Evolutionary conservation across 2,329 filamentous ascomycete species (phyloP), one percentile per base, ranked within the genome.

Genomic region (Beauveria bassiana): DNA sequence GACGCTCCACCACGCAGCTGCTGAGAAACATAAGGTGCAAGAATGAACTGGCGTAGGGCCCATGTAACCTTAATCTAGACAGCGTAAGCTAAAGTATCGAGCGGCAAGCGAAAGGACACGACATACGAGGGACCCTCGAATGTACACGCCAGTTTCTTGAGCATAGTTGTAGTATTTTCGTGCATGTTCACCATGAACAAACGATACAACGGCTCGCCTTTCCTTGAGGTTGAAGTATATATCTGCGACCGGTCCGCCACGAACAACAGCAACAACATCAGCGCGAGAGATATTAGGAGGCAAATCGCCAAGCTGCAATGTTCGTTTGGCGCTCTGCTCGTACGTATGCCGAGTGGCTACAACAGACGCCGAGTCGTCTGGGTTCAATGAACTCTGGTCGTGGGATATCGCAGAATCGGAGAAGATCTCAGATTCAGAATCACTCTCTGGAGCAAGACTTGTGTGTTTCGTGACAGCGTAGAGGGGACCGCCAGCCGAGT

Each of bases 221-320:
- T 91, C 86, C 47, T 81, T 73, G 9, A 67, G 69, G 38, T 85
- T 83, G 53, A 92, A 66, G 66, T 82, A 87, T 46, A 93, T 76
- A 65, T 91, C 88, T 12, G 93, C 72, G 12, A 96, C 67, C 65
- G 83, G 78, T 1, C 90, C 91, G 26, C 91, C 90, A 62, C 87
- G 85, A 57, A 95, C 75, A 12, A 81, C 79, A 24, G 80, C 78
- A 3, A 82, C 79, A 62, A 95, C 75, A 64, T 95, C 89, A 52
- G 79, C 79, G 68, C 89, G 84, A 0, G 85, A 88, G 16, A 81
- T 82, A 2, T 77, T 77, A 5, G 86, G 81, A 1, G 86, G 76
- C 1, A 95, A 77, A 62, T 87, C 86, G 42, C 74, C 75, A 55
- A 93, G 75, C 24, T 84, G 74, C 24, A 96, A 65, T 0, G 87